Conservation (phyloP, 352 stramenopile genomes). For the Pseudoperonospora humuli region DNA sequence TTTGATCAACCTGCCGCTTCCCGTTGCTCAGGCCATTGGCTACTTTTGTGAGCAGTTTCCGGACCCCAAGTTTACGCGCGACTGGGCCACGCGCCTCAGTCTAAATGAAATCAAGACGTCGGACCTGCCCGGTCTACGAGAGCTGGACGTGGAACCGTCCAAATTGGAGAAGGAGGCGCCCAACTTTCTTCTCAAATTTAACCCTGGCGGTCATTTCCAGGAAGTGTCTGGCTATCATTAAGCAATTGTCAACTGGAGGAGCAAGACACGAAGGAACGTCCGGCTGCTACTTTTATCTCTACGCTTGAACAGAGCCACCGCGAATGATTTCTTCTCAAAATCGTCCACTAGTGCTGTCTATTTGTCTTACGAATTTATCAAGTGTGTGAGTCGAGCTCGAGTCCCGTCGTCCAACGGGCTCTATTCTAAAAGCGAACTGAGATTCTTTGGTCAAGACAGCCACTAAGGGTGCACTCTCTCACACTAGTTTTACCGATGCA, state of each 20-base stretch:
- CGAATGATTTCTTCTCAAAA: no score
- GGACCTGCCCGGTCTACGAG: slow-evolving; percentile 60
- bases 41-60: slow-evolving; percentile 79
- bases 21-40: slow-evolving; percentile 67
- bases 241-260: slow-evolving; percentile 4
- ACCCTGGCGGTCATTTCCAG: slow-evolving; percentile 92
- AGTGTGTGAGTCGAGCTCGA: no score
- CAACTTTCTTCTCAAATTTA: slow-evolving; percentile 93
- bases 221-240: slow-evolving; percentile 86
- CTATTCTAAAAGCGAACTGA: no score
- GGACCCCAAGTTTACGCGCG: slow-evolving; percentile 71
- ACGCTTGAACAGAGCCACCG: no score
- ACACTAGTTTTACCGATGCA: no score
- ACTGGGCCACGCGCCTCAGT: slow-evolving; percentile 69
- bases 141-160: slow-evolving; percentile 81
- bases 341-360: no score
- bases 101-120: slow-evolving; percentile 83
- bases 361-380: no score
- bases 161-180: slow-evolving; percentile 94
- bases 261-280: slow-evolving; percentile 12
- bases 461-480: no score
- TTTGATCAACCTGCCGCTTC: slow-evolving; percentile 77
- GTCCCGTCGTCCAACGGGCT: no score
- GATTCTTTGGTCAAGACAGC: no score
- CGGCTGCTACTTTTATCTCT: no score